Evolutionary conservation across 2,329 filamentous ascomycete species (phyloP).

Genomic region (Sporothrix phasma): DNA sequence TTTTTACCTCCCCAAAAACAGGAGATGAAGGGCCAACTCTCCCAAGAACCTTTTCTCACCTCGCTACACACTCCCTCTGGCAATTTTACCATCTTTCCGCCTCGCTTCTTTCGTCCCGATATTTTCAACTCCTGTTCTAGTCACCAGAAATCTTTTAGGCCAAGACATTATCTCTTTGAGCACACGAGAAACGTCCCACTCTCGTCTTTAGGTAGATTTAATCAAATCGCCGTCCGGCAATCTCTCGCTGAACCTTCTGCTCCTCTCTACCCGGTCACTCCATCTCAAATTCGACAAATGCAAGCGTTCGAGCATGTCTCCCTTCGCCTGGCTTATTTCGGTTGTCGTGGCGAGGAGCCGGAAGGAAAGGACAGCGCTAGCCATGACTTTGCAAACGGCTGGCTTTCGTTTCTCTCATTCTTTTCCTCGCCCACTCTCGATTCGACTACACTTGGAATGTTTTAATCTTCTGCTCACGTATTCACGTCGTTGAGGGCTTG

Average conservation of each 20-base stretch:
- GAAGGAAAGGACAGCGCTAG: neutral
- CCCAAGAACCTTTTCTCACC: conserved; percentile 33
- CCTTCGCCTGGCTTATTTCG: neutral
- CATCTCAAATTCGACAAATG: too few species aligned
- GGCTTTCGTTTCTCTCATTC: neutral
- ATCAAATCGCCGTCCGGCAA: neutral
- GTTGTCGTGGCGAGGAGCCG: neutral
- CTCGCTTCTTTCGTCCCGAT: conserved; percentile 22
- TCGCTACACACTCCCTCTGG: conserved; percentile 19
- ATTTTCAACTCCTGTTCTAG: conserved; percentile 21
- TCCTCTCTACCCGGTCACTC: neutral
- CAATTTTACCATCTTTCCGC: conserved; percentile 12
- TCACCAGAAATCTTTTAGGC: conserved; percentile 24
- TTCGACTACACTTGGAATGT: neutral
- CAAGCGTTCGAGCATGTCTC: neutral
- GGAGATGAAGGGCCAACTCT: conserved; percentile 6
- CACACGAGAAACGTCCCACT: conserved; percentile 20
- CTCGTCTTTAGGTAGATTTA: conserved; percentile 11
- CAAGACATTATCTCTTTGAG: conserved; percentile 14
- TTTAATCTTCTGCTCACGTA: neutral
- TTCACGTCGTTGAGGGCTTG: neutral
- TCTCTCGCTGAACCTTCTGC: neutral
- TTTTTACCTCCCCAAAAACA: conserved; percentile 11
- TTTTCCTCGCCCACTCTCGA: neutral
- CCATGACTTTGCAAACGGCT: neutral